Conservation (phyloP, 257 asterid genomes). For the Henckelia pumila region DNA sequence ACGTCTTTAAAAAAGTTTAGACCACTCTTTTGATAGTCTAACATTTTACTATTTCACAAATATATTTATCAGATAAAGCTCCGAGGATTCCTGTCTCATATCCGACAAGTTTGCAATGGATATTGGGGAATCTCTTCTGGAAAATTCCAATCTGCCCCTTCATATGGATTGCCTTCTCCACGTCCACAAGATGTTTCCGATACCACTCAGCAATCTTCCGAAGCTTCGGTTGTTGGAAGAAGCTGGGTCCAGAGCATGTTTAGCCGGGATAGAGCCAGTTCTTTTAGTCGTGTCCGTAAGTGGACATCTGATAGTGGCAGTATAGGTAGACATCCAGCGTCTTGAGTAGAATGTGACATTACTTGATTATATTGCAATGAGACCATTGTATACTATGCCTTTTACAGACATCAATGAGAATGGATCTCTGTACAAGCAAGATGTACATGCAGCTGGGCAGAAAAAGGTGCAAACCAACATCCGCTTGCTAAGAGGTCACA, state of each 20-base stretch:
- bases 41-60: conserved; percentile 23
- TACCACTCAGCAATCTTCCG: conserved; percentile 68
- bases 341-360: conserved; percentile 11
- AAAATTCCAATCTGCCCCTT: conserved; percentile 57
- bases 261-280: conserved; percentile 79
- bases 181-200: conserved; percentile 68
- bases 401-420: conserved; percentile 52
- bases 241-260: conserved; percentile 99
- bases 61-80: conserved; percentile 64
- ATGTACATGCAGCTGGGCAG: conserved; percentile 64
- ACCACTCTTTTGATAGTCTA: conserved; percentile 19
- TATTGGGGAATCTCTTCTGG: conserved; percentile 86
- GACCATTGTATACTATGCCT: conserved; percentile 13
- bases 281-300: conserved; percentile 66
- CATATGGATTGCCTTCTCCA: conserved; percentile 82
- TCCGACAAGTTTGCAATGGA: conserved; percentile 71
- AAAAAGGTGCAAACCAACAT: conserved; percentile 78
- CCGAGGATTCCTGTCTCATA: conserved; percentile 80
- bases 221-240: conserved; percentile 87
- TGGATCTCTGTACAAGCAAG: conserved; percentile 66
- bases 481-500: conserved; percentile 88
- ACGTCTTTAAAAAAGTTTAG: conserved; percentile 6
- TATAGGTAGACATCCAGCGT: conserved; percentile 31
- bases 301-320: conserved; percentile 62
- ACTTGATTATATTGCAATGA: conserved; percentile 11